Evolutionary conservation across 23 red algal genomes (phyloP).

Genomic region (Pyropia yezoensis): DNA sequence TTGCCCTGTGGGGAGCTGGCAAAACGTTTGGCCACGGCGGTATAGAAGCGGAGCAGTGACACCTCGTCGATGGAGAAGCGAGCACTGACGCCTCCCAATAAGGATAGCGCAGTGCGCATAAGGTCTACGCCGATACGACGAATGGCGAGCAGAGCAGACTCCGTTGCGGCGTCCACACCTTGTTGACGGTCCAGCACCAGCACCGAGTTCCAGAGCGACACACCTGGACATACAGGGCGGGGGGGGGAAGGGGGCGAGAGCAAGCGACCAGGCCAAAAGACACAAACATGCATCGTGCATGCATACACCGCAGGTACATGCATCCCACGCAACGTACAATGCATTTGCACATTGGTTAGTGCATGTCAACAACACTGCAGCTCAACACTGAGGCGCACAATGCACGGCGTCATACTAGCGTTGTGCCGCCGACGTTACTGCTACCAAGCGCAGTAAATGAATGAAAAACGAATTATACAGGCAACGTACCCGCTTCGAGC

Average conservation of each 20-base stretch:
- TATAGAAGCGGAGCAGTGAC: conserved; percentile 50
- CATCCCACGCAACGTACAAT: neutral
- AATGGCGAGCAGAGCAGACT: conserved; percentile 16
- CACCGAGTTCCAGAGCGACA: conserved; percentile 54
- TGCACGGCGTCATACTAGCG: no score
- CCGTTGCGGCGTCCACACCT: conserved; percentile 14
- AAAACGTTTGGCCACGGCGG: conserved; percentile 35
- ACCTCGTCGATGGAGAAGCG: conserved; percentile 60
- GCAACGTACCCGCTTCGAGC: conserved; percentile 38
- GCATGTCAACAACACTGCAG: no score
- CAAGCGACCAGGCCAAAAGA: no score
- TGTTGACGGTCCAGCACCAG: conserved; percentile 23
- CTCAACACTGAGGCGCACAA: no score
- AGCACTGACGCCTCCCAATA: conserved; percentile 47
- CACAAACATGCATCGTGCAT: neutral
- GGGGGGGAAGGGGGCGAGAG: no score
- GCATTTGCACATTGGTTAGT: no score
- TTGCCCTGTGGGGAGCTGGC: conserved; percentile 1
- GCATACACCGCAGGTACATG: neutral
- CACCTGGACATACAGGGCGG: conserved; percentile 3
- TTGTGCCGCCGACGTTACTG: no score
- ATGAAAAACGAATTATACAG: no score
- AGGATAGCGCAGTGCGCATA: conserved; percentile 42
- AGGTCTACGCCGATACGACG: conserved; percentile 45
- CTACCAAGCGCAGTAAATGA: no score